phyloP scores from a whole-genome alignment of 768 basidiomycete genomes.

The Leccinum disarticulatum region DNA sequence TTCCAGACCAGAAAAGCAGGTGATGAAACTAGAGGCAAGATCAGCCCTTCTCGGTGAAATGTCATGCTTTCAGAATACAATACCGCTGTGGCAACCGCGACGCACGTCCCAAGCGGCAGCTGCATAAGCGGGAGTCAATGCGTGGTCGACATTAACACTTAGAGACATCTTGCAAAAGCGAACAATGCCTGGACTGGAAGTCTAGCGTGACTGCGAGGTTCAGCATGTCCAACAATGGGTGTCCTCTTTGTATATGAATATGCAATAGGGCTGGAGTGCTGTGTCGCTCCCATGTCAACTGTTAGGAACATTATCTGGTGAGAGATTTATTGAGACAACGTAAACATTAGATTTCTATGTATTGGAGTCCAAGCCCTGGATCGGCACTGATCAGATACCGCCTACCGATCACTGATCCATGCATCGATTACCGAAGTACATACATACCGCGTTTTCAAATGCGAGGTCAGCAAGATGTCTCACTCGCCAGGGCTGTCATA shows the following conservation, averaged over 20 bases:
- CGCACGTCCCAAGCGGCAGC: neutral
- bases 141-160: neutral
- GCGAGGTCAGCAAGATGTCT: too few relatives aligned
- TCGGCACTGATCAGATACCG: too few relatives aligned
- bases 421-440: neutral
- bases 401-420: too few relatives aligned
- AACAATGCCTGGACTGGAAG: neutral
- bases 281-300: neutral
- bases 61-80: neutral
- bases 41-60: neutral
- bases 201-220: neutral
- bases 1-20: conserved; percentile 16
- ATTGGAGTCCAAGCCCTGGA: neutral
- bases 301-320: neutral
- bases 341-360: neutral
- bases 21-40: conserved; percentile 9
- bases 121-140: neutral
- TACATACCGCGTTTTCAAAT: too few relatives aligned
- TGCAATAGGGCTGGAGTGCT: neutral
- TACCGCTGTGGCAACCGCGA: neutral
- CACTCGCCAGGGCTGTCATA: too few relatives aligned
- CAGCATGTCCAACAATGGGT: neutral
- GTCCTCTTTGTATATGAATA: neutral
- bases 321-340: neutral
- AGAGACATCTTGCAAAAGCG: neutral